Evolutionary conservation across 108 stramenopile species (phyloP).

Genomic region (Parietichytrium sp.): DNA sequence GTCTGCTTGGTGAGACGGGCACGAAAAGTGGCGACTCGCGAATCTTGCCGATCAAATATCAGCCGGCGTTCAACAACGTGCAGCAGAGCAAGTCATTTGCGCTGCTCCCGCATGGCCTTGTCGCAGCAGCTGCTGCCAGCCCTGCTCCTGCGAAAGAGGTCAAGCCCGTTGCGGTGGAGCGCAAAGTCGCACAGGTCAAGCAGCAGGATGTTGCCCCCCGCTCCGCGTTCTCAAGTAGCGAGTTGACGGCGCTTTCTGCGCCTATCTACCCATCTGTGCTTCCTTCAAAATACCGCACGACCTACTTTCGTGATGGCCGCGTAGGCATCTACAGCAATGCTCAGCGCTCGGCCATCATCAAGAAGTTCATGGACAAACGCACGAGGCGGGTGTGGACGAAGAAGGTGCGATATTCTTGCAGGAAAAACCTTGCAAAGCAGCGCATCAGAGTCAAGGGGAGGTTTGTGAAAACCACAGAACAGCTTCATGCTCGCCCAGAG

Average conservation of each 20-base stretch:
- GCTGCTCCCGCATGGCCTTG: too few species aligned
- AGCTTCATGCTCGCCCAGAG: too few species aligned
- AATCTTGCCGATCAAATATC: too few species aligned
- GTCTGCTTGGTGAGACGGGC: too few species aligned
- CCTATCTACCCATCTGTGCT: neutral
- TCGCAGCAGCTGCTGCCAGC: too few species aligned
- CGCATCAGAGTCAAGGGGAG: constrained; percentile 91
- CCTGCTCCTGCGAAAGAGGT: too few species aligned
- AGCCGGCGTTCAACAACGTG: too few species aligned
- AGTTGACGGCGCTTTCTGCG: neutral
- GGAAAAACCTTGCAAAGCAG: constrained; percentile 91
- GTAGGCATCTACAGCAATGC: constrained; percentile 92
- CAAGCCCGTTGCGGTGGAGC: too few species aligned
- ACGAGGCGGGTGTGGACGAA: constrained; percentile 89
- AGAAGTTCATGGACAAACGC: constrained; percentile 79
- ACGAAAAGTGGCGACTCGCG: too few species aligned
- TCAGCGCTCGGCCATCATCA: constrained; percentile 87
- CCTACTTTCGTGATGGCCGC: constrained; percentile 89
- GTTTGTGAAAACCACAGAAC: constrained; percentile 88
- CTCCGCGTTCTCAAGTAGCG: too few species aligned
- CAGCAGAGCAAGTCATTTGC: too few species aligned
- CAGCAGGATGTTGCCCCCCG: neutral
- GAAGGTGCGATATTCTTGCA: constrained; percentile 93
- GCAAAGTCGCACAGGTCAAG: neutral
- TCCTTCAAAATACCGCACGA: neutral